phyloP scores from a whole-genome alignment of 2,329 filamentous ascomycete genomes.

The Diaporthe velutina region DNA sequence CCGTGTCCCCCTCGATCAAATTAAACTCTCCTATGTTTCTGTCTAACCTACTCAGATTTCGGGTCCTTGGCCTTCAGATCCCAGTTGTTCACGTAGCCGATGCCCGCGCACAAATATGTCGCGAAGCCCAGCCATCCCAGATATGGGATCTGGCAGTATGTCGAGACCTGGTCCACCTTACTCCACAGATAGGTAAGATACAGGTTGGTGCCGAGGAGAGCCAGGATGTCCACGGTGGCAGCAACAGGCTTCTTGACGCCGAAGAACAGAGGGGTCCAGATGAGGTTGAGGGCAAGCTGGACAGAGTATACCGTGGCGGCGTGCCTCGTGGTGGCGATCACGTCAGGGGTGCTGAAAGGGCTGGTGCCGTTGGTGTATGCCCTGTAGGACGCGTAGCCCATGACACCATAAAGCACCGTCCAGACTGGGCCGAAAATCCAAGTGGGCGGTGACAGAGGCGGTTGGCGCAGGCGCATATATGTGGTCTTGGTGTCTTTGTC shows the following conservation, averaged over 20 bases:
- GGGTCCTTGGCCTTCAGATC: constrained; percentile 58
- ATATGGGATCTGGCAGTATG: constrained; percentile 84
- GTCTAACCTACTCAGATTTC: constrained; percentile 42
- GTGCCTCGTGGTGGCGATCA: constrained; percentile 70
- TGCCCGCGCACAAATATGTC: constrained; percentile 82
- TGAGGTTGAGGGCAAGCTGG: constrained; percentile 86
- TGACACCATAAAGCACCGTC: constrained; percentile 77
- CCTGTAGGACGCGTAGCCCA: constrained; percentile 91
- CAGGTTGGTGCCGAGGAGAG: constrained; percentile 77
- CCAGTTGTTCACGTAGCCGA: constrained; percentile 79
- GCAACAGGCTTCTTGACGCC: constrained; percentile 78
- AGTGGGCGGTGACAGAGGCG: constrained; percentile 72
- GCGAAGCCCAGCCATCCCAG: constrained; percentile 90
- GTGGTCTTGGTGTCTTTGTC: constrained; percentile 65
- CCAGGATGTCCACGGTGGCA: constrained; percentile 81
- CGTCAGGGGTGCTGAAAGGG: constrained; percentile 64
- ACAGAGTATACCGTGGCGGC: constrained; percentile 86
- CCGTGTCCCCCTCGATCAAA: neutral
- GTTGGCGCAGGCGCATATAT: constrained; percentile 77
- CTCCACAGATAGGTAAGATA: constrained; percentile 84
- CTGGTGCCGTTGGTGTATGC: constrained; percentile 75
- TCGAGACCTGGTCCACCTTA: constrained; percentile 79
- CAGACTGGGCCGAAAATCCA: constrained; percentile 75
- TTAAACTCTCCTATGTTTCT: neutral
- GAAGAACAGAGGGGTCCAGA: constrained; percentile 97